Evolutionary conservation across 1,139 yeast species (phyloP).

Genomic region (Yamadazyma dushanensis): DNA sequence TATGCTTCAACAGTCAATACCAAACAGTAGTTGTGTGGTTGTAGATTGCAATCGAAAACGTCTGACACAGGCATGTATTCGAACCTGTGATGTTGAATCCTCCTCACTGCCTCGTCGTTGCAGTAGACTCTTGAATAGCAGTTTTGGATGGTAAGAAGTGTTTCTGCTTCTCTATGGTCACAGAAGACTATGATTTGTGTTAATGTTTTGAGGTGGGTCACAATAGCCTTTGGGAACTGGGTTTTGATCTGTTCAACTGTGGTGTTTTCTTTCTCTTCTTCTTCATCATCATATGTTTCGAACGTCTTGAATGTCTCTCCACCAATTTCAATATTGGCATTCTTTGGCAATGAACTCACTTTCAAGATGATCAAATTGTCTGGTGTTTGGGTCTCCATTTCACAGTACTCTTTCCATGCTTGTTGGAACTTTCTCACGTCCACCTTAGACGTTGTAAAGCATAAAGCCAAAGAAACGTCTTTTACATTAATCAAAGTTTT

Average conservation of each 20-base stretch:
- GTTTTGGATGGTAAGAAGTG: constrained; percentile 9
- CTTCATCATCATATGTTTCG: constrained; percentile 39
- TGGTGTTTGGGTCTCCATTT: constrained; percentile 15
- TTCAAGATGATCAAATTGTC: constrained; percentile 50
- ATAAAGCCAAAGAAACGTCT: constrained; percentile 48
- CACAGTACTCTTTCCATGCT: constrained; percentile 42
- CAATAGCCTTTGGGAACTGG: constrained; percentile 4
- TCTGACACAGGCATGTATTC: constrained; percentile 30
- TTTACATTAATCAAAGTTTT: constrained; percentile 51
- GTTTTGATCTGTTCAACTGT: constrained; percentile 2
- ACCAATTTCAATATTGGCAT: constrained; percentile 79
- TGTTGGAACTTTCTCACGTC: constrained; percentile 28
- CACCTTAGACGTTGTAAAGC: constrained; percentile 47
- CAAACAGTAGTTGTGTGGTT: constrained; percentile 21
- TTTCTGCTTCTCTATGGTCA: constrained; percentile 11
- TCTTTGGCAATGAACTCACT: constrained; percentile 65
- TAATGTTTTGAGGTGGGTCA: constrained; percentile 7
- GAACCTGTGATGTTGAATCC: constrained; percentile 5
- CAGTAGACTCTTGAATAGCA: constrained; percentile 10
- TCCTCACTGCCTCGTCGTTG: constrained; percentile 4
- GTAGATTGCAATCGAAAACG: constrained; percentile 22
- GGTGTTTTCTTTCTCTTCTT: constrained; percentile 28
- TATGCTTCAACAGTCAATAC: constrained; percentile 21
- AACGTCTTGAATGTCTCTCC: constrained; percentile 50
- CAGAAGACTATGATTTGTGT: constrained; percentile 12